A percentile compares a stretch with the other conserved stretches of the same genome.
phyloP scores from a whole-genome alignment of 192 early-diverging fungal genomes.

The Coemansia sp. region DNA sequence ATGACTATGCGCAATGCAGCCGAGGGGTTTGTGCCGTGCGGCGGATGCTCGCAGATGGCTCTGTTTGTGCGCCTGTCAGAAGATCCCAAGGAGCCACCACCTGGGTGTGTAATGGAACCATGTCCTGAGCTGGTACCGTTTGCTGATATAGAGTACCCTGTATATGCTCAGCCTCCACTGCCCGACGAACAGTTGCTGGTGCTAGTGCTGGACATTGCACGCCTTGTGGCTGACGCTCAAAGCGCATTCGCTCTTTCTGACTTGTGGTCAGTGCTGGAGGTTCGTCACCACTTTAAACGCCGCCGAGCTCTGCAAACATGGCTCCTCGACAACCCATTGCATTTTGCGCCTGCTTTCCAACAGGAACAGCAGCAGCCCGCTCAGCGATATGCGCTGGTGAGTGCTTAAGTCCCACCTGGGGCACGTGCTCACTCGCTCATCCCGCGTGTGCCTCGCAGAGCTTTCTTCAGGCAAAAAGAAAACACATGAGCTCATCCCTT shows the following conservation, averaged over 20 bases:
- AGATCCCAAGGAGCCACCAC: not conserved
- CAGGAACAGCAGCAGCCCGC: not conserved
- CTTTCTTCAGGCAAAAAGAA: not conserved
- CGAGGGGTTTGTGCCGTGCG: conserved; percentile 43
- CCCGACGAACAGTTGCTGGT: conserved; percentile 27
- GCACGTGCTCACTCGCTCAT: conserved; percentile 21
- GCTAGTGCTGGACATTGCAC: conserved; percentile 36
- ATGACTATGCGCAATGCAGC: conserved; percentile 38
- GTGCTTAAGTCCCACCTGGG: conserved; percentile 9
- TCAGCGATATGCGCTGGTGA: not conserved
- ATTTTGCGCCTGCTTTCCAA: not conserved
- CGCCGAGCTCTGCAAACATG: conserved; percentile 32
- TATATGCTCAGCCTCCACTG: conserved; percentile 47
- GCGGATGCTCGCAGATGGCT: conserved; percentile 77
- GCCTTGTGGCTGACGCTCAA: conserved; percentile 13
- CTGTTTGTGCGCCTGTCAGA: conserved; percentile 55
- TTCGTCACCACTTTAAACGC: conserved; percentile 60
- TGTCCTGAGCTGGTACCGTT: conserved; percentile 29
- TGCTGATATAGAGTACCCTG: conserved; percentile 59
- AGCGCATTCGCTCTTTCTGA: conserved; percentile 11
- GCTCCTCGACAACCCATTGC: conserved; percentile 22
- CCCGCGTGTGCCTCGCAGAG: conserved; percentile 2
- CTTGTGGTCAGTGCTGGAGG: conserved; percentile 53
- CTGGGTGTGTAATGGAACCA: not conserved
- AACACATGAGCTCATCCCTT: not conserved